Base-by-base conservation (phyloP, 495 filamentous ascomycete species). In the Xylaria acuta region DNA sequence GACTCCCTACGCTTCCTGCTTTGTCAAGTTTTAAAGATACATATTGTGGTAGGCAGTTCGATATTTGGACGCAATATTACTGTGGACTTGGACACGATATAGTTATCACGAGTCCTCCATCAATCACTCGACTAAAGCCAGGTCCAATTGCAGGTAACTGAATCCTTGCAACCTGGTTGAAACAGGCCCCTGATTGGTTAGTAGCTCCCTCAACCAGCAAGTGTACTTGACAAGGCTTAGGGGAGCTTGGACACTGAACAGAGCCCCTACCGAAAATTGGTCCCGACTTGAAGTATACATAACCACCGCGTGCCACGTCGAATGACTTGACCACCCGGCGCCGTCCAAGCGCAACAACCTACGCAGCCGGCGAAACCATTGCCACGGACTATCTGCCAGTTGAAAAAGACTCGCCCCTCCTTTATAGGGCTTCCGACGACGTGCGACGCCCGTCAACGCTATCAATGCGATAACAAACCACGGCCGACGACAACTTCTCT, bases 381-480 rank as follows among this genome's bases (percentile, higher is more conserved):
- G 4, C 36, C 36, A 40, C 34, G 59, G 36, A 12, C n/a, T 40
- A n/a, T 40, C 11, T 20, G 16, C 30, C 5, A 9, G 58, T 1
- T 38, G 3, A 3, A 60, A 53, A n/a, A 16, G 16, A 53, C 9
- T n/a, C 47, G 16, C 64, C 7, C 54, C 47, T 56, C 30, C 22
- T 5, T n/a, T 27, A 20, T 25, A 53, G 7, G 8, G 5, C 12
- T 54, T 54, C 43, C 64, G 64, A 67, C 22, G 11, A 12, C 32
- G 9, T 56, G 49, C 49, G 49, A 59, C 66, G 1, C 43, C n/a
- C 12, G 5, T 49, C 14, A 22, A 45, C 20, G 30, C 54, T 60
- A 53, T 45, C 47, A 66, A 59, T 66, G 69, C 45, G 63, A 67
- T 65, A 65, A 43, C 43, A 25, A 49, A 70, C 73, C n/a, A 78